phyloP scores from a whole-genome alignment of 192 early-diverging fungal genomes.

The Endogone sp. region DNA sequence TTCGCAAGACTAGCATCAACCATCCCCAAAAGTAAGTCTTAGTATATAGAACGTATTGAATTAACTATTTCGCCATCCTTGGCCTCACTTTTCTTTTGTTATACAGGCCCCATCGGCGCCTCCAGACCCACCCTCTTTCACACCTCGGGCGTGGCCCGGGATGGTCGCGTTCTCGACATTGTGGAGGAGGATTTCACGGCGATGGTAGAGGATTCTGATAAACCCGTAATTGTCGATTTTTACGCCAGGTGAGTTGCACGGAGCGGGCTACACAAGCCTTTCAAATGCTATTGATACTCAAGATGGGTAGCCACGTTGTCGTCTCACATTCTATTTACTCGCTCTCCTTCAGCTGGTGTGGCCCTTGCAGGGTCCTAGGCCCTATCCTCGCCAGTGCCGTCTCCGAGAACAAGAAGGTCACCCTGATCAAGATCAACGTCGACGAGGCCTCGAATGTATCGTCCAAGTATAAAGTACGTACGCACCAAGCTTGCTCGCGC shows the following conservation, averaged over 20 bases:
- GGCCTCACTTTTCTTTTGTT: background rate
- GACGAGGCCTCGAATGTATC: conserved; percentile 64
- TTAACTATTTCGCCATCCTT: too few relatives aligned
- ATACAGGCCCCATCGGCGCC: background rate
- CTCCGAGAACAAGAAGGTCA: conserved; percentile 54
- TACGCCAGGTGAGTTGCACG: conserved; percentile 59
- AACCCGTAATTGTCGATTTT: conserved; percentile 80
- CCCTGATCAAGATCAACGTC: conserved; percentile 74
- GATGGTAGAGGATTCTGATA: conserved; percentile 50
- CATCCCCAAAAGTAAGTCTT: background rate
- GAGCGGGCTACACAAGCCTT: too few relatives aligned
- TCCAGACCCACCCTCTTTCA: background rate
- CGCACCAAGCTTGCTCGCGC: background rate
- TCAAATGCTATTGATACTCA: too few relatives aligned
- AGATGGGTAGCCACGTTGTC: too few relatives aligned
- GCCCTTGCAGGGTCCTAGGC: conserved; percentile 74
- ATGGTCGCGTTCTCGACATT: background rate
- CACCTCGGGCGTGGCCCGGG: background rate
- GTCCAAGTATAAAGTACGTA: conserved; percentile 54
- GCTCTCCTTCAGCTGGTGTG: conserved; percentile 63
- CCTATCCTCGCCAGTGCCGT: conserved; percentile 68
- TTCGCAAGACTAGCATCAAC: background rate
- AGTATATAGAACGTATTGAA: too few relatives aligned
- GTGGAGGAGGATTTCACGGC: background rate
- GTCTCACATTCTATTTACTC: too few relatives aligned